Evolutionary conservation across 495 filamentous ascomycete genomes (phyloP).

Genomic region (Lophiotrema nucula): DNA sequence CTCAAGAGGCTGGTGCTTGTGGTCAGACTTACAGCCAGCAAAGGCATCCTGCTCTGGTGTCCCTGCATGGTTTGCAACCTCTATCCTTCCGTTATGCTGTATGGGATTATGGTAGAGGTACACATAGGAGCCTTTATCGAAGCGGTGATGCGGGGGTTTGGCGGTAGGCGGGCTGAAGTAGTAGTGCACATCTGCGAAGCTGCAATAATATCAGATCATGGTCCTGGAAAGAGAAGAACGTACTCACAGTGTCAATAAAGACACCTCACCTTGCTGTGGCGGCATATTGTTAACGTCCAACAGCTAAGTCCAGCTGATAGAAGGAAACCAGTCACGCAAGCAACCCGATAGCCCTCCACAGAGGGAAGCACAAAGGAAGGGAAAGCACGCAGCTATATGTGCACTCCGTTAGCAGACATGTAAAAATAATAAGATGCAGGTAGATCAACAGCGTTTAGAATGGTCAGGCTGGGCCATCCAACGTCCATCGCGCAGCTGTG

Average conservation of each 20-base stretch:
- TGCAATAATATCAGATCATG: slow-evolving; percentile 42
- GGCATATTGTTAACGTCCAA: slow-evolving; percentile 59
- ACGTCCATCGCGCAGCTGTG: neutral
- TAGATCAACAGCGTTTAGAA: neutral
- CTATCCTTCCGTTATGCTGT: slow-evolving; percentile 66
- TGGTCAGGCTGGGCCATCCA: neutral
- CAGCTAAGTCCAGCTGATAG: neutral
- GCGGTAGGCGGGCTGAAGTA: slow-evolving; percentile 72
- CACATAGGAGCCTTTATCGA: slow-evolving; percentile 85
- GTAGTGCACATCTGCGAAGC: slow-evolving; percentile 88
- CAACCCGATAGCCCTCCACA: no score
- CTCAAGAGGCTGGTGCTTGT: neutral
- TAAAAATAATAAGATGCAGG: neutral
- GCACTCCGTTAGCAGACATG: no score
- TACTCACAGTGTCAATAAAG: slow-evolving; percentile 75
- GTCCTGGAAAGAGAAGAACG: neutral
- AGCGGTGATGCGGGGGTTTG: slow-evolving; percentile 76
- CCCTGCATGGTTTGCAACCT: slow-evolving; percentile 85
- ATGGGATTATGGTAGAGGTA: slow-evolving; percentile 78
- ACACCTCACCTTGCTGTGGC: slow-evolving; percentile 72
- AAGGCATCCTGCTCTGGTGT: slow-evolving; percentile 88
- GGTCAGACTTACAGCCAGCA: slow-evolving; percentile 63
- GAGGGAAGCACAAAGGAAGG: no score
- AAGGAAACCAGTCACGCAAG: neutral
- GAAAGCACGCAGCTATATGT: no score